phyloP scores from a whole-genome alignment of 768 basidiomycete species.

The Candolleomyces eurysporus region DNA sequence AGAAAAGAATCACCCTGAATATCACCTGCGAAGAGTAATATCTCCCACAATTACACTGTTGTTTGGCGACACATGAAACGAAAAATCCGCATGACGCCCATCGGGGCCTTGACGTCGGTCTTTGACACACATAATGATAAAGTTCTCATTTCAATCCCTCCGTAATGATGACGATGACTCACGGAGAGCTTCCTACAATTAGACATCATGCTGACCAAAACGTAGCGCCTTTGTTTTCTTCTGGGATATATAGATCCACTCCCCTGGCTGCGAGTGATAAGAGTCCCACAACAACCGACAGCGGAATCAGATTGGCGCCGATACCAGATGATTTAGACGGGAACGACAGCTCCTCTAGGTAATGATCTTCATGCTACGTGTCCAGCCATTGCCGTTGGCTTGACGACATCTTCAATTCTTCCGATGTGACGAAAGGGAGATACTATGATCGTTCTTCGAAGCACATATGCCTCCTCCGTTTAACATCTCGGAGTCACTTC shows the following conservation, averaged over 20 bases:
- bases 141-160: neutral
- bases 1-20: neutral
- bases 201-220: neutral
- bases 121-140: neutral
- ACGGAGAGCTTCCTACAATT: neutral
- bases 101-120: constrained; percentile 8
- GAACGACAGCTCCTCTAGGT: neutral
- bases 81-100: neutral
- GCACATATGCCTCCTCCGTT: no score
- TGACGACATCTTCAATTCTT: neutral
- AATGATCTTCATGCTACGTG: constrained; percentile 6
- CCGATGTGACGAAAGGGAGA: no score
- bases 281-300: neutral
- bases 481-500: no score
- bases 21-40: neutral
- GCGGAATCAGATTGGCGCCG: constrained; percentile 4
- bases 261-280: no score
- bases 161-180: neutral
- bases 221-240: neutral
- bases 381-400: neutral
- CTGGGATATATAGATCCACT: neutral
- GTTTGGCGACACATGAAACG: neutral
- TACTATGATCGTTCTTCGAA: no score
- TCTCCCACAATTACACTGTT: neutral
- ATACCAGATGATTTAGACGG: neutral